These are phyloP conservation scores for Aspergillus saccharolyticus DNA, from an alignment of 495 filamentous ascomycete genomes.

Conservation along the genomic window DNA sequence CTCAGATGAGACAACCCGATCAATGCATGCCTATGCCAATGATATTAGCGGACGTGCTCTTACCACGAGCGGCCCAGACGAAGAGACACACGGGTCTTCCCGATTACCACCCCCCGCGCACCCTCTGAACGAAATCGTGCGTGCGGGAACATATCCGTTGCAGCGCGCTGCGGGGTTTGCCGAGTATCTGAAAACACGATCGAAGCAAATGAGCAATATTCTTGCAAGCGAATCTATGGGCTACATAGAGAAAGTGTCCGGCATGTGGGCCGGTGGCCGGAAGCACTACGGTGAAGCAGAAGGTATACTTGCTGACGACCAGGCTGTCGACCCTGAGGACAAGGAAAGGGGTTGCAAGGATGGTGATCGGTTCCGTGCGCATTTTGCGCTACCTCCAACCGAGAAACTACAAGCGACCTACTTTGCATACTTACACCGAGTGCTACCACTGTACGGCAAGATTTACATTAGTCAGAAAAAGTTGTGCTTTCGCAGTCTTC, in stretches of 20 bases:
- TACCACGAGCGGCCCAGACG: constrained; percentile 21
- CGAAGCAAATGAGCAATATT: constrained; percentile 76
- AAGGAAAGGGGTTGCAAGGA: constrained; percentile 58
- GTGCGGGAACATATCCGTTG: constrained; percentile 72
- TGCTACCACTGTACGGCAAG: constrained; percentile 92
- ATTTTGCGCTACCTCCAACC: constrained; percentile 80
- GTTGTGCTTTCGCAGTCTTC: constrained; percentile 88
- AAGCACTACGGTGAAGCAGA: constrained; percentile 80
- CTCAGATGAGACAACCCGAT: constrained; percentile 43
- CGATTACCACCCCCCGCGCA: constrained; percentile 41
- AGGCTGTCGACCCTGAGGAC: constrained; percentile 59
- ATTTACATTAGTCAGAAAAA: constrained; percentile 89
- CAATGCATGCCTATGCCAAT: constrained; percentile 19
- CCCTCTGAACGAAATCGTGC: constrained; percentile 65
- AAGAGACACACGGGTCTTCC: constrained; percentile 20
- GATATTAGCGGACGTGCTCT: not conserved
- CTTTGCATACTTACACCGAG: constrained; percentile 80
- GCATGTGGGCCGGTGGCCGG: constrained; percentile 91
- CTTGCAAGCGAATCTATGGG: constrained; percentile 93
- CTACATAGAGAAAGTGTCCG: constrained; percentile 94
- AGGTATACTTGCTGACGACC: constrained; percentile 59
- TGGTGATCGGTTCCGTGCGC: constrained; percentile 73
- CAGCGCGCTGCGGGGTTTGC: constrained; percentile 83
- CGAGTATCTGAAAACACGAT: constrained; percentile 70
- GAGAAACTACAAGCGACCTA: constrained; percentile 90